Evolutionary conservation across 306 rosid species (phyloP).

Genomic region (Vigna reflexopilosa): DNA sequence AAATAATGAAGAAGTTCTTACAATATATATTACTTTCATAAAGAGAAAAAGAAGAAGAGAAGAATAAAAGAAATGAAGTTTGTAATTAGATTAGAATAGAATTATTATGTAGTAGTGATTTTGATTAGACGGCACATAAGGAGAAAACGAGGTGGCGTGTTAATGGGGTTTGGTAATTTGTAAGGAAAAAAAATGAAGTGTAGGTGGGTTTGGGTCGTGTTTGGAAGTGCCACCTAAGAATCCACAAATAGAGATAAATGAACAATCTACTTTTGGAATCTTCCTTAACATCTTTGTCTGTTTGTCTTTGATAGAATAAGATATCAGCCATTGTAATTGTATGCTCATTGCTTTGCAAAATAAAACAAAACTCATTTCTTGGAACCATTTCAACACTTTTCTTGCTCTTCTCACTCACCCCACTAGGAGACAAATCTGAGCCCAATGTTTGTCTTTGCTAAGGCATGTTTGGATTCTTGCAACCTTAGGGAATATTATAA

Average conservation of each 20-base stretch:
- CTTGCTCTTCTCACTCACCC: slow-evolving; percentile 59
- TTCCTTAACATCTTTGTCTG: slow-evolving; percentile 60
- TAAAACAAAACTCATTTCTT: slow-evolving; percentile 63
- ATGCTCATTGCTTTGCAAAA: slow-evolving; percentile 39
- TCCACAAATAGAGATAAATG: slow-evolving; percentile 67
- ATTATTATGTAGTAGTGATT: too few relatives aligned
- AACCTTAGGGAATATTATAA: slow-evolving; percentile 63
- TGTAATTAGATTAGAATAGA: too few relatives aligned
- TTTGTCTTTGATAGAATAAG: slow-evolving; percentile 60
- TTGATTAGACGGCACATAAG: too few relatives aligned
- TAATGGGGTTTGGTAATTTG: too few relatives aligned
- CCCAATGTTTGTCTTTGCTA: slow-evolving; percentile 76
- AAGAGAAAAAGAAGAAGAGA: too few relatives aligned
- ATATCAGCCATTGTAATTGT: too few relatives aligned
- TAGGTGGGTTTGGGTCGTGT: background rate
- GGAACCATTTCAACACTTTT: slow-evolving; percentile 48
- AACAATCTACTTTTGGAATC: slow-evolving; percentile 59
- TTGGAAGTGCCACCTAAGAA: slow-evolving; percentile 54
- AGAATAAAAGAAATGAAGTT: too few relatives aligned
- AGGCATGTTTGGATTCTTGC: slow-evolving; percentile 70
- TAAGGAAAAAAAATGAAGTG: too few relatives aligned
- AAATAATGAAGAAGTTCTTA: too few relatives aligned
- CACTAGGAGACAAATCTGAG: slow-evolving; percentile 70
- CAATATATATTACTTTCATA: too few relatives aligned
- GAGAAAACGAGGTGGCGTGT: too few relatives aligned